Evolutionary conservation across 768 basidiomycete genomes (phyloP).

Genomic region (Neoboletus brunneissimus): DNA sequence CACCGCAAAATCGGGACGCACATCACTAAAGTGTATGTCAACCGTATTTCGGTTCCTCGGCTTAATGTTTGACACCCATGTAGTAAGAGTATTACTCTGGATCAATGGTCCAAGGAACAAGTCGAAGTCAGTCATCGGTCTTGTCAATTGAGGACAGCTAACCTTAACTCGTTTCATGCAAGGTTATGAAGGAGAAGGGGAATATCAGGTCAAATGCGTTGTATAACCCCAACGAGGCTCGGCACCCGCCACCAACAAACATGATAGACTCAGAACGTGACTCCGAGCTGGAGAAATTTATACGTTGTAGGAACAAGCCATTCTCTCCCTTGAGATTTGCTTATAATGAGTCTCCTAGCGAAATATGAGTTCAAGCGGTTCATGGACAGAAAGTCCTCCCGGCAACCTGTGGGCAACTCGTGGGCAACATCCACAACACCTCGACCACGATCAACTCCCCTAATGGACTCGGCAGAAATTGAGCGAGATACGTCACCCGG

Average conservation of each 20-base stretch:
- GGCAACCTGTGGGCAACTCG: conserved; percentile 41
- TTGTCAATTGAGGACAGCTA: conserved; percentile 7
- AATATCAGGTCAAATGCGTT: conserved; percentile 77
- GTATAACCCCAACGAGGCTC: conserved; percentile 81
- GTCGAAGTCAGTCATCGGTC: conserved; percentile 58
- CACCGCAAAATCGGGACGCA: conserved; percentile 96
- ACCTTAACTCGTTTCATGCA: conserved; percentile 14
- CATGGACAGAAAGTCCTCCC: conserved; percentile 42
- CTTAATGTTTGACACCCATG: conserved; percentile 5
- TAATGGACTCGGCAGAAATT: conserved; percentile 5
- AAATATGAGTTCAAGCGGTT: conserved; percentile 81
- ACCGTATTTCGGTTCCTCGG: not conserved
- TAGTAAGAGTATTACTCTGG: conserved; percentile 89
- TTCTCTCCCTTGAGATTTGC: not conserved
- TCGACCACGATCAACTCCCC: conserved; percentile 16
- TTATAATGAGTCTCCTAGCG: conserved; percentile 38
- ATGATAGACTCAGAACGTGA: conserved; percentile 78
- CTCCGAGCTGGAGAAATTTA: conserved; percentile 88
- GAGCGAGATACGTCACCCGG: conserved; percentile 22
- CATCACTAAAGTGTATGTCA: conserved; percentile 83
- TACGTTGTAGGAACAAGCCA: conserved; percentile 56
- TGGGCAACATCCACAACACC: conserved; percentile 34
- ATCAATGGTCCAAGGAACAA: conserved; percentile 86
- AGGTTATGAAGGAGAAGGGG: conserved; percentile 80
- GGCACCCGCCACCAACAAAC: conserved; percentile 80